phyloP scores from a whole-genome alignment of 106 monocot species.

The Dendrobium huoshanense region DNA sequence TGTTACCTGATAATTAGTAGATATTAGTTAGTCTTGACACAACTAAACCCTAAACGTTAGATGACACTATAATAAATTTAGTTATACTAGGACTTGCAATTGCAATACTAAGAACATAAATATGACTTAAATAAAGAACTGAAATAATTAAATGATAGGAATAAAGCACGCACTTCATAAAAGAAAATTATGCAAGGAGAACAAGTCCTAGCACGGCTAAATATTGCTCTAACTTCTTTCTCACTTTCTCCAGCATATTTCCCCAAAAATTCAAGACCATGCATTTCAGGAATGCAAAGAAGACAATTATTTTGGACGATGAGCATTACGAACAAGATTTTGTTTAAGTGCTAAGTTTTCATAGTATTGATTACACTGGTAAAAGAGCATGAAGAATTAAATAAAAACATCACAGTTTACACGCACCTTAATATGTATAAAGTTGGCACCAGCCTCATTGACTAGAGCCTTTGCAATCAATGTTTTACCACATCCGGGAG shows the following conservation, averaged over 20 bases:
- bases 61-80: background rate
- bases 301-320: background rate
- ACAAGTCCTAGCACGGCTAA: constrained; percentile 80
- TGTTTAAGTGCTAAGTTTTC: background rate
- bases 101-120: background rate
- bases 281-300: constrained; percentile 1
- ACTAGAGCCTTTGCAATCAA: constrained; percentile 96
- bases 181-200: constrained; percentile 95
- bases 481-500: constrained; percentile 98
- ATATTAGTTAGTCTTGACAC: too few species aligned
- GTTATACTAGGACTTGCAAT: background rate
- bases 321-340: background rate
- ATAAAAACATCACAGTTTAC: background rate
- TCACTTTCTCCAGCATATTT: constrained; percentile 99
- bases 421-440: constrained; percentile 87
- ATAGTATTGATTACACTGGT: background rate
- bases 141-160: background rate
- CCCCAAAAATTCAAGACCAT: constrained; percentile 87
- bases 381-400: background rate
- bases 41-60: too few species aligned
- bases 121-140: background rate
- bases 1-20: background rate
- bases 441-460: constrained; percentile 85
- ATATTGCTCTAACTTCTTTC: constrained; percentile 69
- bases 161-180: constrained; percentile 67